A percentile compares a stretch with the other conserved stretches of the same genome.
These are phyloP conservation scores for Botrytis galanthina DNA, from an alignment of 2,329 filamentous ascomycete species.

Conservation along the genomic window DNA sequence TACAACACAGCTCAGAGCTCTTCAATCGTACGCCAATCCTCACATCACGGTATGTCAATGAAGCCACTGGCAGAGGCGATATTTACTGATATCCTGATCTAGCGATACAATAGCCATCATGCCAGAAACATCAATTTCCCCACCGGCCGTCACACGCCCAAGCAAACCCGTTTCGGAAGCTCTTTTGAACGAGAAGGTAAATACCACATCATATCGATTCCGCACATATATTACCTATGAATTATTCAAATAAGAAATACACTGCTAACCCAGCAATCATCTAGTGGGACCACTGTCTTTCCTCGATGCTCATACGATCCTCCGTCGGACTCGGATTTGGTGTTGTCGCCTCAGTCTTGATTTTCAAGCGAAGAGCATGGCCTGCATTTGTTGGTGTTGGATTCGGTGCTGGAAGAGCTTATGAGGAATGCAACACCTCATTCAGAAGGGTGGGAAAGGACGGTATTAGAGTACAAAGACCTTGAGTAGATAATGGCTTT, in stretches of 20 bases:
- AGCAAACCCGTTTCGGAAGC: slow-evolving; percentile 90
- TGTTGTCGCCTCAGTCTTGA: slow-evolving; percentile 94
- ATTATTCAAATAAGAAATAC: neutral
- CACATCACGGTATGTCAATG: slow-evolving; percentile 26
- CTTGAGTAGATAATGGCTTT: slow-evolving; percentile 29
- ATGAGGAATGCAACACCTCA: slow-evolving; percentile 85
- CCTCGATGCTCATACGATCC: slow-evolving; percentile 95
- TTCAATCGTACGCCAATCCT: slow-evolving; percentile 18
- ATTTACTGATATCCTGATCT: slow-evolving; percentile 6
- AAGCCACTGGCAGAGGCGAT: neutral
- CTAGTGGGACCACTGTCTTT: slow-evolving; percentile 98
- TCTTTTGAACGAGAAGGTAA: slow-evolving; percentile 96
- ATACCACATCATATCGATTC: slow-evolving; percentile 1
- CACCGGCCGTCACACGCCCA: slow-evolving; percentile 59
- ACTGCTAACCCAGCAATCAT: slow-evolving; percentile 19
- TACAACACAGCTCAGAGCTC: slow-evolving; percentile 18
- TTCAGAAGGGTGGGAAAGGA: slow-evolving; percentile 38
- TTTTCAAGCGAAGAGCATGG: slow-evolving; percentile 98
- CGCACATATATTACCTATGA: neutral
- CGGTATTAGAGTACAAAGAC: slow-evolving; percentile 35
- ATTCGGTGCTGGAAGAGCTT: slow-evolving; percentile 93
- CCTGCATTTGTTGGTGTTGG: slow-evolving; percentile 92
- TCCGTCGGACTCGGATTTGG: slow-evolving; percentile 94
- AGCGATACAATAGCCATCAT: slow-evolving; percentile 26
- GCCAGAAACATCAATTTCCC: slow-evolving; percentile 42